Conservation (phyloP, 768 basidiomycete genomes). For the Boletus reticuloceps region DNA sequence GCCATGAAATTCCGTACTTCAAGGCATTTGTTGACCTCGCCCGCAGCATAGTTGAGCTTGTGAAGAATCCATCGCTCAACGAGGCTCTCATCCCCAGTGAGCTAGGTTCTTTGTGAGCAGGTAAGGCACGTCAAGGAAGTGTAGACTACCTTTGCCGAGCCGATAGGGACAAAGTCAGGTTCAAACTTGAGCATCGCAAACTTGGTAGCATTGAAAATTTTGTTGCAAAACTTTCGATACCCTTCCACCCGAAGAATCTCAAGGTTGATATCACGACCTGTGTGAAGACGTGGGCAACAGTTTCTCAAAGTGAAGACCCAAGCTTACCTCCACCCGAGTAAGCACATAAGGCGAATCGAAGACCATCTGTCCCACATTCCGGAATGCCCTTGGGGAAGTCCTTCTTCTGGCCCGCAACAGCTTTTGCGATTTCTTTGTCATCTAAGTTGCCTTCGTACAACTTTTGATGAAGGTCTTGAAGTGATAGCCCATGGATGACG, state of each 20-base stretch:
- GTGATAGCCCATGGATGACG: constrained; percentile 79
- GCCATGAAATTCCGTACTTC: constrained; percentile 88
- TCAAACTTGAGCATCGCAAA: constrained; percentile 99
- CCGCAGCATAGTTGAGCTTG: constrained; percentile 82
- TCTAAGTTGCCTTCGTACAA: constrained; percentile 90
- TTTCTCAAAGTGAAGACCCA: not conserved
- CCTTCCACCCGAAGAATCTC: constrained; percentile 96
- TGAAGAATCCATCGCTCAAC: constrained; percentile 96
- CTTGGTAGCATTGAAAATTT: constrained; percentile 98
- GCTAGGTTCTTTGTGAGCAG: constrained; percentile 42
- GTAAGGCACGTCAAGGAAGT: not conserved
- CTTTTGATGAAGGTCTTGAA: constrained; percentile 83
- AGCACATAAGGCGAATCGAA: constrained; percentile 92
- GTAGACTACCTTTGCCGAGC: constrained; percentile 58
- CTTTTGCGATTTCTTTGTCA: constrained; percentile 88
- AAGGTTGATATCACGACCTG: constrained; percentile 95
- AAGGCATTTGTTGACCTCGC: constrained; percentile 72
- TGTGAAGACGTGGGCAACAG: not conserved
- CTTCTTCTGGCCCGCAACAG: constrained; percentile 95
- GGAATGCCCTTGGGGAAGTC: constrained; percentile 99
- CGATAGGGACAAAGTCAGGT: constrained; percentile 72
- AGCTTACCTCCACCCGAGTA: constrained; percentile 82
- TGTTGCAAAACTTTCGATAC: constrained; percentile 99
- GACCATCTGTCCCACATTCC: constrained; percentile 95
- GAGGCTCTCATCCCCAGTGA: constrained; percentile 84